Evolutionary conservation across 768 basidiomycete species (phyloP).

Genomic region (Leccinum longicurvipes): DNA sequence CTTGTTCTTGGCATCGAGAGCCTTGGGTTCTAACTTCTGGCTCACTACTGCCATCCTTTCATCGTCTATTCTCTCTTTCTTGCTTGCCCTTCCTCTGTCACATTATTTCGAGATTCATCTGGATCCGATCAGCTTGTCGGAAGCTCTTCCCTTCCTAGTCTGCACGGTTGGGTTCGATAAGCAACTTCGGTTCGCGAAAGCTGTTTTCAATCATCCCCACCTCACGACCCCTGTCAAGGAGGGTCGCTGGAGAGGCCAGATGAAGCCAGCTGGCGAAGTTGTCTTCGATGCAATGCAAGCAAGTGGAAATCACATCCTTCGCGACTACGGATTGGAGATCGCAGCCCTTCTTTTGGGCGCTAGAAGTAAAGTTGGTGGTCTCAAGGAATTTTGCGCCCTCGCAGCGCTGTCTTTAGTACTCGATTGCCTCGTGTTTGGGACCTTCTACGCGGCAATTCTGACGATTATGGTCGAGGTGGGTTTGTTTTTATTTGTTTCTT

Average conservation of each 20-base stretch:
- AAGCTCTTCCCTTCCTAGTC: constrained; percentile 96
- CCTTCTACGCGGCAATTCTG: constrained; percentile 85
- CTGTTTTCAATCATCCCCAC: constrained; percentile 84
- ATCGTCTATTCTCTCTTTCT: constrained; percentile 77
- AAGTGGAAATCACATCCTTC: constrained; percentile 79
- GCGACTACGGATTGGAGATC: constrained; percentile 92
- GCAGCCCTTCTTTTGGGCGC: constrained; percentile 87
- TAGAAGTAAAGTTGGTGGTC: constrained; percentile 79
- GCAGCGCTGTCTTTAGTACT: constrained; percentile 84
- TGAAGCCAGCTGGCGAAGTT: constrained; percentile 79
- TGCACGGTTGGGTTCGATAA: constrained; percentile 99
- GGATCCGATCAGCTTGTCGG: constrained; percentile 89
- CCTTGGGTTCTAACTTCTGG: constrained; percentile 76
- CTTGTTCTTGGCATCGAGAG: constrained; percentile 82
- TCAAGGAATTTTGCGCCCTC: constrained; percentile 92
- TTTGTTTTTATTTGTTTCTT: constrained; percentile 18
- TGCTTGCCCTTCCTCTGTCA: constrained; percentile 76
- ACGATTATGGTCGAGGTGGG: constrained; percentile 94
- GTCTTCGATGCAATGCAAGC: constrained; percentile 79
- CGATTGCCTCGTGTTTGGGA: constrained; percentile 86
- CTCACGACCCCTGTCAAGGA: constrained; percentile 38
- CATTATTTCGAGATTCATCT: constrained; percentile 80
- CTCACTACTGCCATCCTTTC: constrained; percentile 70
- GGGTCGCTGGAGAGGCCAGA: constrained; percentile 40
- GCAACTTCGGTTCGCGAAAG: constrained; percentile 84